Conservation (phyloP, 1,139 yeast genomes). For the Lodderomyces margitis region DNA sequence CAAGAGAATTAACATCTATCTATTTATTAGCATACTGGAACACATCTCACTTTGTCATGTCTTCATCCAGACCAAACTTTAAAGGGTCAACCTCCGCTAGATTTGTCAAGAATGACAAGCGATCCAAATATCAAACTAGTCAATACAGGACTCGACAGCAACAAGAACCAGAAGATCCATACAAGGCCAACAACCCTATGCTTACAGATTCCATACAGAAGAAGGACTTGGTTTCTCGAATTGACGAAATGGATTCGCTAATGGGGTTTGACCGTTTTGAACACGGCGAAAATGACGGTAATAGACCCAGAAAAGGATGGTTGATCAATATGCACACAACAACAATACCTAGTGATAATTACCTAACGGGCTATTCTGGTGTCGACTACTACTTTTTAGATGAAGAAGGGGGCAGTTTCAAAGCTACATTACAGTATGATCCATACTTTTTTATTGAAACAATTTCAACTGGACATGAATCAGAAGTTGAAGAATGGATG, state of each 20-base stretch:
- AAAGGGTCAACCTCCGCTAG: constrained; percentile 58
- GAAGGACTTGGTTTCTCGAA: constrained; percentile 47
- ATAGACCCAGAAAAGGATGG: constrained; percentile 77
- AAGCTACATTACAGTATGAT: constrained; percentile 76
- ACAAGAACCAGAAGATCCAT: constrained; percentile 21
- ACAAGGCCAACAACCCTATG: constrained; percentile 39
- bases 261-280: constrained; percentile 87
- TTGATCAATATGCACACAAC: constrained; percentile 81
- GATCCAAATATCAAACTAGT: constrained; percentile 13
- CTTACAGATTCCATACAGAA: constrained; percentile 37
- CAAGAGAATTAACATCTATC: too few species aligned
- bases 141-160: constrained; percentile 8
- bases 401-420: constrained; percentile 95
- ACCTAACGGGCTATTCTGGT: constrained; percentile 69
- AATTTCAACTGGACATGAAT: constrained; percentile 55
- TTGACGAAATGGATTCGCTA: constrained; percentile 63
- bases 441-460: constrained; percentile 86
- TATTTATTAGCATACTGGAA: not conserved
- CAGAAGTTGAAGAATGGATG: constrained; percentile 82
- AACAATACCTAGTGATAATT: constrained; percentile 54
- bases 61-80: constrained; percentile 14
- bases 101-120: constrained; percentile 44
- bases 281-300: constrained; percentile 51
- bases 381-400: constrained; percentile 96
- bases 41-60: not conserved